Evolutionary conservation across 1,284 basidiomycete genomes (phyloP).

Genomic region (Heterobasidion annosum): DNA sequence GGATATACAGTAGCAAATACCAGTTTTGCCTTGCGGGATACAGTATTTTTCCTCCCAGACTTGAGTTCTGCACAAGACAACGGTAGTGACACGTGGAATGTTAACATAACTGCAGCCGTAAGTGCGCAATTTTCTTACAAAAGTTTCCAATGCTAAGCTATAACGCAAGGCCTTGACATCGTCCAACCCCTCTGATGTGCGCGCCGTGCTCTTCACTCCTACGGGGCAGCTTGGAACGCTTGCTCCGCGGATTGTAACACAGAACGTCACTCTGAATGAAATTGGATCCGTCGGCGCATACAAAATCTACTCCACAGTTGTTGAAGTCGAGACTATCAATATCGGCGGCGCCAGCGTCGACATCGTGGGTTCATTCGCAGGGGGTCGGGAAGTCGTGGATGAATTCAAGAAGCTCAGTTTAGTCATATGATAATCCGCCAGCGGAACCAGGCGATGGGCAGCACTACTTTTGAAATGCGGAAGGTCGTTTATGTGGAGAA

Average conservation of each 20-base stretch:
- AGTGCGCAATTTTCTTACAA: background rate
- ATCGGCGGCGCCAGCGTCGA: too few relatives aligned
- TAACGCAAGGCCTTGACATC: background rate
- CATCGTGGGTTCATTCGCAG: too few relatives aligned
- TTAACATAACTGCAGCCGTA: background rate
- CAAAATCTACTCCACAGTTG: background rate
- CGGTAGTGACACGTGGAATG: background rate
- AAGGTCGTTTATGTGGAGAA: too few relatives aligned
- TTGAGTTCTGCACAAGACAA: background rate
- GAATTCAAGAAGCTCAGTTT: too few relatives aligned
- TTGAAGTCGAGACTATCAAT: too few relatives aligned
- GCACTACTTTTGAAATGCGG: too few relatives aligned
- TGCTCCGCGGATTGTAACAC: background rate
- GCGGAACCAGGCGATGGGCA: too few relatives aligned
- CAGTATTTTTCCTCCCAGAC: background rate
- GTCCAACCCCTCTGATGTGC: background rate
- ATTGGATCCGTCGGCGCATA: background rate
- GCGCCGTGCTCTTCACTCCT: background rate
- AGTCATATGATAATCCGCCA: too few relatives aligned
- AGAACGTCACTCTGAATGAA: background rate
- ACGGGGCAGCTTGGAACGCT: background rate
- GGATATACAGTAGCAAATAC: background rate
- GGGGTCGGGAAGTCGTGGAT: too few relatives aligned
- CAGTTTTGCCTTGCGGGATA: background rate
- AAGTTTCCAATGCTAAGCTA: background rate